Percentiles rank a stretch among this genome's conserved stretches.
Conservation (phyloP, 2,329 filamentous ascomycete genomes). For the Aureobasidium subglaciale region DNA sequence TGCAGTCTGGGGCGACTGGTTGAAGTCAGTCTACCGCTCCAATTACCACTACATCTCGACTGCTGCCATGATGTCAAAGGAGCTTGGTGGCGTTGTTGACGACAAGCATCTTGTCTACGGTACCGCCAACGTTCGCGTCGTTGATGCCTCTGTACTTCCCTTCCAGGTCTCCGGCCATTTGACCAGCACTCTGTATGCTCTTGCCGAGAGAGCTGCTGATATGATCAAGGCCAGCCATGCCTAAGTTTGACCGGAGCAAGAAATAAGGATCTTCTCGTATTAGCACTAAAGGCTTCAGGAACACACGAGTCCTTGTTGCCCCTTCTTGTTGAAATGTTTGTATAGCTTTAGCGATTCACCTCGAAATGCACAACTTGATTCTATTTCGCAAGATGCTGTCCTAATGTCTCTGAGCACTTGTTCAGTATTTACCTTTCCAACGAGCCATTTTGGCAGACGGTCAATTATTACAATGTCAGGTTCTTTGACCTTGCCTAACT, state of each 20-base stretch:
- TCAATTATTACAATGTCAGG: too few species aligned
- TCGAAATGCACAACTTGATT: too few species aligned
- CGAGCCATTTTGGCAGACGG: too few species aligned
- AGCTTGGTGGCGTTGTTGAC: conserved; percentile 32
- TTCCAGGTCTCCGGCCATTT: conserved; percentile 31
- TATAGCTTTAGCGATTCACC: too few species aligned
- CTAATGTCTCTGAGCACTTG: too few species aligned
- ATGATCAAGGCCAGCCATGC: conserved; percentile 18
- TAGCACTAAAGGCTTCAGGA: too few species aligned
- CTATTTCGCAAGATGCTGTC: too few species aligned
- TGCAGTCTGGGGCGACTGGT: conserved; percentile 19
- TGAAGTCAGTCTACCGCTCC: conserved; percentile 15
- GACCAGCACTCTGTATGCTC: conserved; percentile 30
- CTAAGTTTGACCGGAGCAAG: not conserved
- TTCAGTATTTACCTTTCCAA: too few species aligned
- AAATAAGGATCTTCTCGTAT: too few species aligned
- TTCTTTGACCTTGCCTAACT: not conserved
- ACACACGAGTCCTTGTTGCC: too few species aligned
- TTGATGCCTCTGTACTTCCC: conserved; percentile 31
- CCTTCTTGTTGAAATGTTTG: too few species aligned
- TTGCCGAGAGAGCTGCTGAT: conserved; percentile 31
- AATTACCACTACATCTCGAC: conserved; percentile 31
- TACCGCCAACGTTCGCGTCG: conserved; percentile 29
- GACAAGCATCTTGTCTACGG: conserved; percentile 29
- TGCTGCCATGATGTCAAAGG: conserved; percentile 28